Base-by-base conservation (phyloP, 2,329 filamentous ascomycete species). In the Talaromyces albobiverticillius region DNA sequence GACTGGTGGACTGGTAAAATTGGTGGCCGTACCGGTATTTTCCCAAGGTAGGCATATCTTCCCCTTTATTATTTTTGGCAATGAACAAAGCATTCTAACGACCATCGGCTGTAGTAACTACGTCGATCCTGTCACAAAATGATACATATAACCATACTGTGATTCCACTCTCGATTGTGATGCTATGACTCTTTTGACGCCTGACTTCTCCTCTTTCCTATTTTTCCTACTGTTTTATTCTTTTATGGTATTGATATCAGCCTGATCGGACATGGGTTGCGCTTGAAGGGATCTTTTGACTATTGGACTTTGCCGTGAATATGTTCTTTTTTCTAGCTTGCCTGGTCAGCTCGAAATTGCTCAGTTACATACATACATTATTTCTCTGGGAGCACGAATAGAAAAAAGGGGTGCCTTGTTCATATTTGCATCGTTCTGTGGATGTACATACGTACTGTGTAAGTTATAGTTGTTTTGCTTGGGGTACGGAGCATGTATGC, bases 1-100 rank as follows among this genome's bases (percentile, higher is more conserved):
- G 93, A 97, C 71, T 97, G 93, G 93, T 97, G 93, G 94, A 97
- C 93, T 16, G 94, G 94, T 23, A 87, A 88, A 73, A 86, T 96
- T 65, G 92, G 92, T 26, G 82, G 85, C 60, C 82, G 85, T 62
- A 89, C 92, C 53, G 94, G 94, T 34, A 95, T 96, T 61, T 99
- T 99, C 74, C 94, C 94, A 0, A 94, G 89, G 82, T 83, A 75
- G 60, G 76, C 65, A 49, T 47, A 46, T 46, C 20, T 6, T 43
- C 13, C 23, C 13, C 34, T 11, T 4, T 42, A 14, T 18, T 40
- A 6, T 20, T 9, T 20, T 22, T 45, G 22, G 14, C 41, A 18
- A n/a, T n/a, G 22, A 16, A 25, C 5, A 31, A n/a, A 18, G 11
- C 18, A 11, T 40, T 22, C 16, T 16, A 40, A 40, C 16, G 16